phyloP scores from a whole-genome alignment of 108 stramenopile species.

The Cylindrotheca fusiformis region DNA sequence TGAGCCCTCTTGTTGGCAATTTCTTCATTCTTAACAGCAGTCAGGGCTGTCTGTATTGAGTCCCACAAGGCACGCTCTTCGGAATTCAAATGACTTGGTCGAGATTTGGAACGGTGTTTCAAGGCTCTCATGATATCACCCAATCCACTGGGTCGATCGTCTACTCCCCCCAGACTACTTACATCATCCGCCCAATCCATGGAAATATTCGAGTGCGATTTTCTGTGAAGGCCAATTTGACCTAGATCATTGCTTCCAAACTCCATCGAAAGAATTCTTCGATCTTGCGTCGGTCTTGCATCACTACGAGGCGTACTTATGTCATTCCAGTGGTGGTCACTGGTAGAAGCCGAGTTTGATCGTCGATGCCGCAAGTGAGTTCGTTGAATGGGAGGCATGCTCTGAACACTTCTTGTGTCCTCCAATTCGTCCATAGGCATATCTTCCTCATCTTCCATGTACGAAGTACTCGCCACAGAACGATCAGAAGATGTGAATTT shows the following conservation, averaged over 20 bases:
- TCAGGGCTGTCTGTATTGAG: constrained; percentile 28
- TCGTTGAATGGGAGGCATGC: background rate
- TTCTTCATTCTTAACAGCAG: constrained; percentile 10
- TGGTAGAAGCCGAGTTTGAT: background rate
- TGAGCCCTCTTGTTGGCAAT: constrained; percentile 1
- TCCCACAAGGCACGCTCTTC: constrained; percentile 45
- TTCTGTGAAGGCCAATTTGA: background rate
- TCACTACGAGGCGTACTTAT: background rate
- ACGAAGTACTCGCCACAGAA: constrained; percentile 1
- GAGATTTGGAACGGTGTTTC: background rate
- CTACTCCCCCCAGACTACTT: background rate
- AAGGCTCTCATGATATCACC: constrained; percentile 1
- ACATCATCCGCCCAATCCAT: background rate
- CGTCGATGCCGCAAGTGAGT: background rate
- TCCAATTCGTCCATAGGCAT: constrained; percentile 42
- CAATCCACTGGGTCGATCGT: background rate
- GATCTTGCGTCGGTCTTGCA: background rate
- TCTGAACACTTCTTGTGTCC: constrained; percentile 1
- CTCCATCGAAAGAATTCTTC: background rate
- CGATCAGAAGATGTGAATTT: background rate
- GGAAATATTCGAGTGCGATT: background rate
- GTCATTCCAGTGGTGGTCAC: background rate
- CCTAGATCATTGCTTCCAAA: background rate
- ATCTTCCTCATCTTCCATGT: constrained; percentile 26
- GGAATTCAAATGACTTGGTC: constrained; percentile 22